phyloP scores from a whole-genome alignment of 1,284 basidiomycete genomes.

The Pseudozyma sp. region DNA sequence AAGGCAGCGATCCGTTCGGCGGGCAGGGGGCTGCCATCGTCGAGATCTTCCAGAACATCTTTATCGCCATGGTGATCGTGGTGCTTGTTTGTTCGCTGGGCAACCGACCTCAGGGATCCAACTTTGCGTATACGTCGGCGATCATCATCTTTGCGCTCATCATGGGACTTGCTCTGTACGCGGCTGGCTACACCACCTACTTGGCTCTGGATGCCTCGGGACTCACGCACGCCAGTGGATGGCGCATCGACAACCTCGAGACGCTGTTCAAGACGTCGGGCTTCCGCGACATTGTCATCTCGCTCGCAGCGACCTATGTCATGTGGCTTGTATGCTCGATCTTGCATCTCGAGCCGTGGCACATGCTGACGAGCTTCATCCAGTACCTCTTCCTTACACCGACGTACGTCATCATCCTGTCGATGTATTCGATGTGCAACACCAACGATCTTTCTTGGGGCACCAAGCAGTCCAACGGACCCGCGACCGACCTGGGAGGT shows the following conservation, averaged over 20 bases:
- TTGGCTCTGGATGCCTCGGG: slow-evolving; percentile 51
- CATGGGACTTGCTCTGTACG: slow-evolving; percentile 57
- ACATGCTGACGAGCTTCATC: slow-evolving; percentile 64
- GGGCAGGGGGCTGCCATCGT: slow-evolving; percentile 57
- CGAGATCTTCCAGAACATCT: slow-evolving; percentile 62
- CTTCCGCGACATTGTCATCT: slow-evolving; percentile 66
- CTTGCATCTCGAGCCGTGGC: slow-evolving; percentile 65
- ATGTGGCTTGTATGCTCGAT: slow-evolving; percentile 64
- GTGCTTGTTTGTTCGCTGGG: slow-evolving; percentile 66
- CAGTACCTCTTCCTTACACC: slow-evolving; percentile 66
- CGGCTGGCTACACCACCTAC: slow-evolving; percentile 61
- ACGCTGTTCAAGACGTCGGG: slow-evolving; percentile 49
- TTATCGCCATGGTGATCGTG: slow-evolving; percentile 66
- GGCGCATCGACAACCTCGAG: slow-evolving; percentile 30
- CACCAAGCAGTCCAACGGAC: slow-evolving; percentile 64
- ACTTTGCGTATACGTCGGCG: slow-evolving; percentile 58
- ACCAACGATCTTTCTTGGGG: slow-evolving; percentile 65
- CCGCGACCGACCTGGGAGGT: slow-evolving; percentile 60
- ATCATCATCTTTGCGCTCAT: slow-evolving; percentile 64
- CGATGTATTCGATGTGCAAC: slow-evolving; percentile 67
- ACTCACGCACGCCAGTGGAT: slow-evolving; percentile 21
- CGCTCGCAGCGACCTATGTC: slow-evolving; percentile 64
- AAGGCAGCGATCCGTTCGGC: slow-evolving; percentile 40
- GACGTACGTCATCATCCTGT: slow-evolving; percentile 64
- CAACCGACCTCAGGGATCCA: slow-evolving; percentile 65